Evolutionary conservation across 257 asterid genomes (phyloP), one percentile per base, ranked within the genome.

Genomic region (Gentiana straminea): DNA sequence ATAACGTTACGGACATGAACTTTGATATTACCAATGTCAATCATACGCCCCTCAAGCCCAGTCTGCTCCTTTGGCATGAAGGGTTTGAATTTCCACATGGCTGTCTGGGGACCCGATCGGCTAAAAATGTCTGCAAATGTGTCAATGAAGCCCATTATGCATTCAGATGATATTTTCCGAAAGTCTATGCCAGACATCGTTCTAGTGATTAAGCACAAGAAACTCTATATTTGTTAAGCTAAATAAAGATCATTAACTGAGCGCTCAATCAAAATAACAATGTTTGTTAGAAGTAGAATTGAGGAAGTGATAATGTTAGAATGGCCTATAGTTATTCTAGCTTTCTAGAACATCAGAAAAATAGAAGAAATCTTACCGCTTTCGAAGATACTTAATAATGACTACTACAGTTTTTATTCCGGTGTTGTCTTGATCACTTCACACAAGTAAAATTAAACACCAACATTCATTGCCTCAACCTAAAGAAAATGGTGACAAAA

Each of bases 81-180:
- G 55, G 83, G 90, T 63, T 88, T 92, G 79, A 92, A 88, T 69
- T 75, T 85, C 97, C 99, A 92, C 99, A 92, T 92, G 71, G 61
- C 67, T 68, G 62, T 68, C 49, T 58, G 58, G 62, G 72, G 70
- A 70, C 48, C 58, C 43, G 63, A 69, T 49, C 58, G 55, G 60
- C 47, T 49, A 55, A 67, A 55, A 67, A 62, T 55, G 63, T 48
- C 83, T 79, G 84, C 69, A 71, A 73, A 73, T 33, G 39, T 44
- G 41, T 65, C 33, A 54, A 48, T 37, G 52, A 39, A 67, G 24
- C 3, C 46, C 33, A 57, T 64, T 38, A 60, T 47, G 39, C 10
- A 50, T 37, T 43, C 39, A 35, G 49, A 3, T 8, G 13, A 33
- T 35, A 7, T 48, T 49, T 51, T 33, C 15, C 53, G 33, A n/a